Percentiles rank a stretch among this genome's conserved stretches.
Evolutionary conservation across 768 basidiomycete genomes (phyloP).

Genomic region (Polyporus arcularius): DNA sequence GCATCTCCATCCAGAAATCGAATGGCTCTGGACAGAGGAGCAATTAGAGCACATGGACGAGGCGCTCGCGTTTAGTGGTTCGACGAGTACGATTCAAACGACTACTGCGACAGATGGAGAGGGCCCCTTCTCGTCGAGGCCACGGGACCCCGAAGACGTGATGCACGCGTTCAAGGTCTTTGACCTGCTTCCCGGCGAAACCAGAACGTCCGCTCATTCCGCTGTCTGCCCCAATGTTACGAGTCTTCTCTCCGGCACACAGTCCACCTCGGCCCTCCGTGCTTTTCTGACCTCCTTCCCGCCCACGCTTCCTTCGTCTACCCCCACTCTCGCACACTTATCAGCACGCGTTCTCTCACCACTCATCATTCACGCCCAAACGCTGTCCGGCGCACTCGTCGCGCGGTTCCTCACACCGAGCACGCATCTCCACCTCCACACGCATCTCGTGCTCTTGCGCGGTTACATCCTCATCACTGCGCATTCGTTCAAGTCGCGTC

Average conservation of each 20-base stretch:
- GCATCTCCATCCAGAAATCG: conserved; percentile 29
- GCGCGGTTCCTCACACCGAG: conserved; percentile 62
- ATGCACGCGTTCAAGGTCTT: conserved; percentile 8
- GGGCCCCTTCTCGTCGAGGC: not conserved
- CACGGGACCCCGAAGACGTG: not conserved
- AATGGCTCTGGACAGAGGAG: conserved; percentile 66
- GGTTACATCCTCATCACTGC: conserved; percentile 77
- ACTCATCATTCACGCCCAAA: conserved; percentile 60
- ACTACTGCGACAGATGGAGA: not conserved
- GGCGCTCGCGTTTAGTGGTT: not conserved
- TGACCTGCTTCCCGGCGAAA: conserved; percentile 17
- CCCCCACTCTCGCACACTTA: conserved; percentile 64
- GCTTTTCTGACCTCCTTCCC: conserved; percentile 64
- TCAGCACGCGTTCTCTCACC: conserved; percentile 62
- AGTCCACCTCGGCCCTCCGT: conserved; percentile 33
- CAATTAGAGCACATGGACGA: conserved; percentile 41
- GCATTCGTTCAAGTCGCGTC: conserved; percentile 69
- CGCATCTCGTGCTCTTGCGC: conserved; percentile 68
- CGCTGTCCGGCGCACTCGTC: conserved; percentile 68
- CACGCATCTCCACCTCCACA: conserved; percentile 65
- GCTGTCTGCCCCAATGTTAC: not conserved
- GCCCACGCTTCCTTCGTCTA: conserved; percentile 53
- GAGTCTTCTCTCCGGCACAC: not conserved
- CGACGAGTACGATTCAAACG: not conserved
- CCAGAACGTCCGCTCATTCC: not conserved